A percentile compares a stretch with the other conserved stretches of the same genome.
These are phyloP conservation scores for Diaporthe aspalathi DNA, from an alignment of 2,329 filamentous ascomycete genomes.

Conservation along the genomic window DNA sequence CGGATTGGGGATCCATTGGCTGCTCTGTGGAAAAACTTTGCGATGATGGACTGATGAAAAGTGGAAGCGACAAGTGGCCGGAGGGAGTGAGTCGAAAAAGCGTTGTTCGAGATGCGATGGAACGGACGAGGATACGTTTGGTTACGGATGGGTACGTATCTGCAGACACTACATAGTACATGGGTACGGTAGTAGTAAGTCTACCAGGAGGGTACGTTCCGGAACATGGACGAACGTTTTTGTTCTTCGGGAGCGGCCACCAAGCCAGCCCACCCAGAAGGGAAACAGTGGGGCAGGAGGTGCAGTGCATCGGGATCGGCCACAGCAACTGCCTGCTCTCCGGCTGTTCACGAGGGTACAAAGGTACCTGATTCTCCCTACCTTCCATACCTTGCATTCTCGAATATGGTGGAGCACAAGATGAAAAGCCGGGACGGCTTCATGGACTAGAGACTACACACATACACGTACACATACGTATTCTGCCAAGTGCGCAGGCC, in stretches of 20 bases:
- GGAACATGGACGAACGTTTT: no score
- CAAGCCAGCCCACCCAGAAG: background rate
- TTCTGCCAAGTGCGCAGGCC: no score
- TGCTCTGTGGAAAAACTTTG: slow-evolving; percentile 35
- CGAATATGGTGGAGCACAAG: slow-evolving; percentile 29
- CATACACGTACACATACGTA: background rate
- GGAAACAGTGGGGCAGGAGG: slow-evolving; percentile 17
- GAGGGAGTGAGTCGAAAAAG: background rate
- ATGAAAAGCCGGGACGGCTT: slow-evolving; percentile 32
- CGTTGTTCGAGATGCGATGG: slow-evolving; percentile 11
- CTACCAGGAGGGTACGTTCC: no score
- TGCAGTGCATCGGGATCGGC: slow-evolving; percentile 12
- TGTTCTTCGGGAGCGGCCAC: slow-evolving; percentile 26
- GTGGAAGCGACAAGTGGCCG: slow-evolving; percentile 38
- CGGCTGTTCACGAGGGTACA: slow-evolving; percentile 29
- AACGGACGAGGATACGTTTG: no score
- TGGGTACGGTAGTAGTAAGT: background rate
- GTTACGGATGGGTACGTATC: background rate
- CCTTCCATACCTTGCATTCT: background rate
- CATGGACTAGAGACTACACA: background rate
- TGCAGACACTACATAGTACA: background rate
- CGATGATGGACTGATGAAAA: slow-evolving; percentile 40
- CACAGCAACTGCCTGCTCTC: slow-evolving; percentile 25
- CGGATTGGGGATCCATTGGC: slow-evolving; percentile 30
- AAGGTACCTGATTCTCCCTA: slow-evolving; percentile 11